Conservation (phyloP, 78 protist genomes). For the Dictyostelium purpureum region DNA sequence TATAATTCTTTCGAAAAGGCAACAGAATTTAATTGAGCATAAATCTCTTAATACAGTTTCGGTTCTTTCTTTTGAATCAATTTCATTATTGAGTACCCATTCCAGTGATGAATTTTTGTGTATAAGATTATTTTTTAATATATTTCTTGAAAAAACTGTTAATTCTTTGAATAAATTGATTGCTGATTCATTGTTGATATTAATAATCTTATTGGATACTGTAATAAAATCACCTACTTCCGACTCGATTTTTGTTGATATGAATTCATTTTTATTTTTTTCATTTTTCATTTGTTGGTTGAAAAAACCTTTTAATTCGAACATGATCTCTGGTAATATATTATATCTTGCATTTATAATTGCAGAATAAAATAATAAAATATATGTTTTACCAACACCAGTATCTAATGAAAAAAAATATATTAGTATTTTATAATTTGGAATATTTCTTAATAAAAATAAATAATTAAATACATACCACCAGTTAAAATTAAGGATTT, state of each 20-base stretch:
- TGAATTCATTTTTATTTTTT: not conserved
- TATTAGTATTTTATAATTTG: too few species aligned
- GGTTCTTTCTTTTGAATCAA: not conserved
- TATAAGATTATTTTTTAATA: too few species aligned
- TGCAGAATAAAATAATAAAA: slow-evolving; percentile 28
- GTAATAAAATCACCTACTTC: not conserved
- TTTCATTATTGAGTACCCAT: not conserved
- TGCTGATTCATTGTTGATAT: not conserved
- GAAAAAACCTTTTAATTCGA: not conserved
- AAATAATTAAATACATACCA: too few species aligned
- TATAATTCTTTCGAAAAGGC: slow-evolving; percentile 34
- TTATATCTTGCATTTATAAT: slow-evolving; percentile 19
- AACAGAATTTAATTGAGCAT: not conserved
- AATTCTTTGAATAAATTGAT: not conserved
- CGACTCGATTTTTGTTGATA: not conserved
- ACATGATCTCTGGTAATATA: slow-evolving; percentile 12
- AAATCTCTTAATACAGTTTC: not conserved
- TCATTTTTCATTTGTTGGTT: not conserved
- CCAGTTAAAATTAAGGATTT: slow-evolving; percentile 51
- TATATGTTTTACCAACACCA: slow-evolving; percentile 72
- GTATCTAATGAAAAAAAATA: too few species aligned
- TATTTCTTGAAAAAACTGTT: not conserved
- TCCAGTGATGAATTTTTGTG: not conserved
- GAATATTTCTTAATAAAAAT: too few species aligned
- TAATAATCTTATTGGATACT: not conserved